Conservation (phyloP, 805 yeast genomes). For the Wickerhamomyces chambardii region DNA sequence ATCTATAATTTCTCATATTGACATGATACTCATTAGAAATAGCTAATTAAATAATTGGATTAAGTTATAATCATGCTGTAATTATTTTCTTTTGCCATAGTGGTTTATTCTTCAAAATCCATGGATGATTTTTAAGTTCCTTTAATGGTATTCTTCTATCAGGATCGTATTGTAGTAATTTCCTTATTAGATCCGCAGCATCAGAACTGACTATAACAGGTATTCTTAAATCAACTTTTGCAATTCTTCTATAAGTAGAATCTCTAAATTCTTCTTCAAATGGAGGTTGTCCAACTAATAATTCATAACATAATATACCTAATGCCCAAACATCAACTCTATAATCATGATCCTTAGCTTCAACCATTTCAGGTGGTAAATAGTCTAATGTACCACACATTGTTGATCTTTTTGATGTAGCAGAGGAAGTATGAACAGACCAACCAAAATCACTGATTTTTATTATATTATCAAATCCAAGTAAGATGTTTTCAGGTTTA, state of each 20-base stretch:
- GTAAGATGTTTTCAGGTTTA: slow-evolving; percentile 86
- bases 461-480: slow-evolving; percentile 66
- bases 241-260: slow-evolving; percentile 73
- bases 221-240: slow-evolving; percentile 63
- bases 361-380: slow-evolving; percentile 92
- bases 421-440: slow-evolving; percentile 69
- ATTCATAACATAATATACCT: slow-evolving; percentile 80
- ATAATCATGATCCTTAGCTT: slow-evolving; percentile 67
- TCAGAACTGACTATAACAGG: slow-evolving; percentile 65
- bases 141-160: slow-evolving; percentile 49
- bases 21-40: too few species aligned
- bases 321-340: slow-evolving; percentile 89
- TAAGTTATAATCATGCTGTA: slow-evolving; percentile 1
- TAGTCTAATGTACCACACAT: slow-evolving; percentile 95
- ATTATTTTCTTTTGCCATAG: slow-evolving; percentile 38
- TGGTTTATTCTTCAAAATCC: slow-evolving; percentile 63
- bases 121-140: slow-evolving; percentile 69
- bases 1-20: too few species aligned
- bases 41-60: too few species aligned
- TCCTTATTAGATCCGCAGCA: slow-evolving; percentile 66
- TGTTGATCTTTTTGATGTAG: slow-evolving; percentile 58
- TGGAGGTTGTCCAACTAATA: slow-evolving; percentile 85
- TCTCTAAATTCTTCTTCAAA: slow-evolving; percentile 78
- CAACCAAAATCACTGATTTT: slow-evolving; percentile 95
- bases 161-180: slow-evolving; percentile 62